Conservation (phyloP, 169 alveolate species). For the Plasmodium cynomolgi region DNA sequence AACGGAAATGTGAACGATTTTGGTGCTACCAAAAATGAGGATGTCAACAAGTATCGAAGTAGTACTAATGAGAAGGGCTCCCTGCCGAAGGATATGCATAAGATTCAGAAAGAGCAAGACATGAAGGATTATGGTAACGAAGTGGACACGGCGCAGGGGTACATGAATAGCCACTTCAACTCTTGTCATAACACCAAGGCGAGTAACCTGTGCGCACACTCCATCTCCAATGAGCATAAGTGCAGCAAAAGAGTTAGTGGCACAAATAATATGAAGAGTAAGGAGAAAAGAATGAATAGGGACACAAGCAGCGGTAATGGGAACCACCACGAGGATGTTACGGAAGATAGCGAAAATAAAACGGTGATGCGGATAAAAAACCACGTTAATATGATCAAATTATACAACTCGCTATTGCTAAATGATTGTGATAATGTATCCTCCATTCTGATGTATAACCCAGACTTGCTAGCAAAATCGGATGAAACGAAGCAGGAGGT, state of each 20-base stretch:
- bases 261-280: slow-evolving; percentile 11
- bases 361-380: slow-evolving; percentile 28
- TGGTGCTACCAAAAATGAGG: background rate
- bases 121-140: background rate
- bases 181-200: background rate
- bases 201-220: background rate
- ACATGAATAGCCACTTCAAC: background rate
- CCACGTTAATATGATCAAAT: slow-evolving; percentile 54
- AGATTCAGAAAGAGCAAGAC: background rate
- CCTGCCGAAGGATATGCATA: slow-evolving; percentile 14
- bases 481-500: slow-evolving; percentile 48
- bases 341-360: slow-evolving; percentile 15
- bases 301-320: background rate
- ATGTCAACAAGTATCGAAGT: background rate
- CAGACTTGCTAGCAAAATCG: slow-evolving; percentile 42
- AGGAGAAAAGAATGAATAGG: background rate
- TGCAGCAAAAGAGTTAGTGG: slow-evolving; percentile 1
- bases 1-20: slow-evolving; percentile 13
- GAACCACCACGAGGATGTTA: background rate
- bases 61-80: background rate
- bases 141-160: background rate
- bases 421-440: slow-evolving; percentile 58
- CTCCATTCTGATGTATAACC: slow-evolving; percentile 22
- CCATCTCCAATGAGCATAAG: slow-evolving; percentile 22
- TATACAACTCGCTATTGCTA: slow-evolving; percentile 46